phyloP scores from a whole-genome alignment of 2,329 filamentous ascomycete species.

The Alternaria triticina region DNA sequence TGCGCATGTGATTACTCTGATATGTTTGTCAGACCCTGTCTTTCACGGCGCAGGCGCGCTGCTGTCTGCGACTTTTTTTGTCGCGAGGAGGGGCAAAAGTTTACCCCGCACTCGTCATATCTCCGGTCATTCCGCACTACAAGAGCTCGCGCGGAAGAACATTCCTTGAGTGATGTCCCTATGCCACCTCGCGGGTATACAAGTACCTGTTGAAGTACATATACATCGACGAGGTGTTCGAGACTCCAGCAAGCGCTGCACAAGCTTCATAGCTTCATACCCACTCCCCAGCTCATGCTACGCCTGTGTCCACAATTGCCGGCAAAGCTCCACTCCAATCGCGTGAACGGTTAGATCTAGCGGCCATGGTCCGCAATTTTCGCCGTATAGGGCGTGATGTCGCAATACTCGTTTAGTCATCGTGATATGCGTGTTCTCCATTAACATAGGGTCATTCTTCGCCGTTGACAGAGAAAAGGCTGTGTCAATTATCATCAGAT shows the following conservation, averaged over 20 bases:
- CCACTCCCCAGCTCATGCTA: slow-evolving; percentile 2
- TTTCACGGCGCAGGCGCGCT: neutral
- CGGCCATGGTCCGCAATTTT: neutral
- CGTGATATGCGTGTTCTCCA: neutral
- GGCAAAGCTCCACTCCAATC: slow-evolving; percentile 12
- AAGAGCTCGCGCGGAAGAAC: neutral
- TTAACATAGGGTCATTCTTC: neutral
- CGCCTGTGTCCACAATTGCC: slow-evolving; percentile 7
- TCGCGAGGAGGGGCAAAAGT: slow-evolving; percentile 8
- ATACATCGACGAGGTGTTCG: neutral
- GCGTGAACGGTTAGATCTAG: slow-evolving; percentile 12
- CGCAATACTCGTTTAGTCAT: slow-evolving; percentile 11
- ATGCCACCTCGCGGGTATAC: neutral
- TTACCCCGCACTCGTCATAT: slow-evolving; percentile 17
- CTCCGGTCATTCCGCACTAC: neutral
- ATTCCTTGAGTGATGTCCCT: neutral
- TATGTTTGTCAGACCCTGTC: neutral
- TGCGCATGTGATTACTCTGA: neutral
- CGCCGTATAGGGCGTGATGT: slow-evolving; percentile 18
- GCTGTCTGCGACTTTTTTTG: slow-evolving; percentile 4
- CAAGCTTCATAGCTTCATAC: neutral
- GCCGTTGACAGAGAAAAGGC: neutral
- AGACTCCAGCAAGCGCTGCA: neutral
- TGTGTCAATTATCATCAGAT: neutral
- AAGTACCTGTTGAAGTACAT: neutral